Base-by-base conservation (phyloP, 176 grass and related monocot genomes). In the Saccharum officinarum region DNA sequence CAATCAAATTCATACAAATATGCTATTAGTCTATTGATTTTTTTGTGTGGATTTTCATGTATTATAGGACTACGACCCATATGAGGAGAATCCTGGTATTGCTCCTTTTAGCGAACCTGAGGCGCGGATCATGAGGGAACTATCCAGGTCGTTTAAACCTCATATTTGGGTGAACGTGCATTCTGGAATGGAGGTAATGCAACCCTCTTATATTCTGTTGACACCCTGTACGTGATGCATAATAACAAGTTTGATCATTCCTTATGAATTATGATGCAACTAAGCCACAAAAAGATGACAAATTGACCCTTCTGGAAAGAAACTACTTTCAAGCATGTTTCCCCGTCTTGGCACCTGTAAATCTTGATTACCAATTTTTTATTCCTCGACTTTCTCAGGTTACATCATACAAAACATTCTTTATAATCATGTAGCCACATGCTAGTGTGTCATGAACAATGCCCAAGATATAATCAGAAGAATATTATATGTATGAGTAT, bases 101-200 rank as follows among this genome's bases (percentile, higher is more conserved):
- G 93, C 91, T 47, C 92, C 93, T 86, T 98, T 99, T 69, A 99
- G 97, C 15, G 97, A 99, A 82, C 97, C 97, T 59, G 97, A 96
- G 75, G 86, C 93, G 55, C 93, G 96, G 88, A 95, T 99, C 31
- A 99, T 99, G 91, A 87, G 82, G 63, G 92, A 92, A 49, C 80
- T 99, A 74, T 77, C 97, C n/a, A 84, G 81, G 60, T 94, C 93
- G 61, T 99, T 96, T 81, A 88, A 94, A 87, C 97, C 97, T 17
- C 97, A 99, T 94, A 91, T 99, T 75, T 99, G 97, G 97, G 88
- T 94, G 38, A 94, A 95, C 86, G 90, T 99, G 74, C 97, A 99
- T 77, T 99, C 97, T 72, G 97, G 97, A 88, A 99, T 96, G 92
- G 97, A 99, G 93, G 97, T 96, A 94, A 86, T 62, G 12, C 34